These are phyloP conservation scores for Crinitomyces ghanaensis DNA, from an alignment of 805 yeast species.

Conservation along the genomic window DNA sequence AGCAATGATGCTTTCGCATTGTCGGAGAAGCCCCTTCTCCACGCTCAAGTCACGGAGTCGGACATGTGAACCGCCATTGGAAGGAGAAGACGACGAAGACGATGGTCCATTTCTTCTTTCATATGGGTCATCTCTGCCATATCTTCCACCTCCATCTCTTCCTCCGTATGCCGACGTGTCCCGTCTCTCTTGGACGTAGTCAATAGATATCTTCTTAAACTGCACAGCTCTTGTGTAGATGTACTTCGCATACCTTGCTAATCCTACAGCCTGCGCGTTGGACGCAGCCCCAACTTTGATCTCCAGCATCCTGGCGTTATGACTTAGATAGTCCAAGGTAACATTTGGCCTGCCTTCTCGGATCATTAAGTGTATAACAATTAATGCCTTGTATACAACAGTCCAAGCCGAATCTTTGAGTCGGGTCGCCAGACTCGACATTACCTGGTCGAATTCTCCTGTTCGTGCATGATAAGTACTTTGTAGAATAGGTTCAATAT, in stretches of 20 bases:
- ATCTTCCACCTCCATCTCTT: conserved; percentile 38
- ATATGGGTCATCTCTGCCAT: no score
- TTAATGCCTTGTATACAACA: conserved; percentile 71
- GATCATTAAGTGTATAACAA: conserved; percentile 81
- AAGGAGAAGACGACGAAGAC: no score
- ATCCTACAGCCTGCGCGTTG: conserved; percentile 26
- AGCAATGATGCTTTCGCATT: conserved; percentile 71
- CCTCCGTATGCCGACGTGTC: no score
- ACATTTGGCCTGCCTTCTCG: conserved; percentile 80
- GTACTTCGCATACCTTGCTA: conserved; percentile 63
- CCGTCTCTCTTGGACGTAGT: conserved; percentile 75
- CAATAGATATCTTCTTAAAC: conserved; percentile 42
- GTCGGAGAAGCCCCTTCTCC: conserved; percentile 72
- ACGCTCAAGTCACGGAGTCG: conserved; percentile 53
- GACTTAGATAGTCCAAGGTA: conserved; percentile 49
- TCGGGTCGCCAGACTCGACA: conserved; percentile 50
- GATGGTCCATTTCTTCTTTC: no score
- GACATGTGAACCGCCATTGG: no score
- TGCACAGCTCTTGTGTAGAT: conserved; percentile 58
- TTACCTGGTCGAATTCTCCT: conserved; percentile 55
- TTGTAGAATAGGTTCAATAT: conserved; percentile 83
- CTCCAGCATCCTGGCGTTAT: conserved; percentile 41
- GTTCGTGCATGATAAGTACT: conserved; percentile 48
- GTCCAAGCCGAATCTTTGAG: conserved; percentile 83
- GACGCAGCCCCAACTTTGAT: conserved; percentile 22